Percentiles rank a stretch among this genome's conserved stretches.
phyloP scores from a whole-genome alignment of 2,329 filamentous ascomycete genomes.

The Capronia americana region DNA sequence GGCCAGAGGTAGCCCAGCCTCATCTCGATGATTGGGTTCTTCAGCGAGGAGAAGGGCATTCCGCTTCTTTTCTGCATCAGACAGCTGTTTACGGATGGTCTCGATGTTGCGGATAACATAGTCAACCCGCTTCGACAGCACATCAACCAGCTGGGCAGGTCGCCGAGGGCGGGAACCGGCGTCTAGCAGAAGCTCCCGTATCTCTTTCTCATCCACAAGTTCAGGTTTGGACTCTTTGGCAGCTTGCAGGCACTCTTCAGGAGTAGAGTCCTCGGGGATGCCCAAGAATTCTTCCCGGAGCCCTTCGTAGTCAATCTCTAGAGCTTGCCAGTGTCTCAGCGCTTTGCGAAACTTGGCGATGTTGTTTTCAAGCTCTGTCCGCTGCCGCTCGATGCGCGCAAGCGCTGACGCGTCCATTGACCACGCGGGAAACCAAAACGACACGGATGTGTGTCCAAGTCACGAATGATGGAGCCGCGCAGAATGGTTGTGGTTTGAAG shows the following conservation, averaged over 20 bases:
- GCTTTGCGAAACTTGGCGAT: constrained; percentile 75
- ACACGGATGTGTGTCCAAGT: neutral
- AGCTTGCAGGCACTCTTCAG: constrained; percentile 60
- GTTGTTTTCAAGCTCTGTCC: constrained; percentile 75
- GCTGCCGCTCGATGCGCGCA: constrained; percentile 74
- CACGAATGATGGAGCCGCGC: neutral
- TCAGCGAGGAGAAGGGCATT: constrained; percentile 66
- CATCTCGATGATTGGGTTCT: constrained; percentile 67
- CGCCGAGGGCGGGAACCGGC: constrained; percentile 56
- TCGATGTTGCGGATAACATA: constrained; percentile 85
- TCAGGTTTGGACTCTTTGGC: constrained; percentile 54
- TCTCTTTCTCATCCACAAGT: constrained; percentile 57
- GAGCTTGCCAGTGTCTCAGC: constrained; percentile 85
- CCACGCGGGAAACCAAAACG: neutral
- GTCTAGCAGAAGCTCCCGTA: constrained; percentile 60
- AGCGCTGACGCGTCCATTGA: constrained; percentile 58
- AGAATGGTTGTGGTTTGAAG: neutral
- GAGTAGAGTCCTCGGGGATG: constrained; percentile 56
- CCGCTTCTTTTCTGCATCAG: constrained; percentile 71
- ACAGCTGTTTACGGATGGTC: constrained; percentile 75
- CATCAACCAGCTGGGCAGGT: constrained; percentile 65
- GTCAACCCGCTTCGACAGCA: constrained; percentile 78
- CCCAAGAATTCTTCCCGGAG: constrained; percentile 80
- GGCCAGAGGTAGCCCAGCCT: constrained; percentile 76
- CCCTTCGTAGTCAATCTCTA: constrained; percentile 89